Evolutionary conservation across 2,329 filamentous ascomycete species (phyloP).

Genomic region (Diaporthe amygdali): DNA sequence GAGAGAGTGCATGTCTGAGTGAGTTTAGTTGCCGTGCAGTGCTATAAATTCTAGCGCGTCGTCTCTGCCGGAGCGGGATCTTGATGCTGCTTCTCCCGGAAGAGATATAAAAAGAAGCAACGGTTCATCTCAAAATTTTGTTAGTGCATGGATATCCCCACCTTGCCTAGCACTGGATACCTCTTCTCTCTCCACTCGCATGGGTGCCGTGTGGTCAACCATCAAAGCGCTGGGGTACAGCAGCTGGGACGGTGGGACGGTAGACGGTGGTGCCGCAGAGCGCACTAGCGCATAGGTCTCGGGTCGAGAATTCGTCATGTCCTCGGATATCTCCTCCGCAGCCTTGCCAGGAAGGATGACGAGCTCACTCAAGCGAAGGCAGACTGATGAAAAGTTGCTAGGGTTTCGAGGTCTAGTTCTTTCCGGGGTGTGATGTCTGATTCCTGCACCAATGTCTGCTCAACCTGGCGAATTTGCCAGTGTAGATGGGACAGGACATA

Average conservation of each 20-base stretch:
- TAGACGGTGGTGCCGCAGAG: not conserved
- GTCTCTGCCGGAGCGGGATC: not conserved
- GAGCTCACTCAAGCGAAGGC: not conserved
- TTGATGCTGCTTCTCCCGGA: not conserved
- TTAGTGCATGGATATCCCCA: not conserved
- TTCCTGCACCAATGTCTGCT: not conserved
- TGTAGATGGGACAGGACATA: too few species aligned
- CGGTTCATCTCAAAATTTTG: conserved; percentile 6
- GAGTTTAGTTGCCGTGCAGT: too few species aligned
- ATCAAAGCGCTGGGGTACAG: not conserved
- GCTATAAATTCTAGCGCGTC: too few species aligned
- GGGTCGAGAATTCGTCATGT: not conserved
- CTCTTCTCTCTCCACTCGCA: not conserved
- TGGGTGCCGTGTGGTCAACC: not conserved
- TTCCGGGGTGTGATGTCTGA: not conserved
- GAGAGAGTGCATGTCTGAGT: too few species aligned
- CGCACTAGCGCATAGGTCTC: not conserved
- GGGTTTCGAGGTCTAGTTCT: not conserved
- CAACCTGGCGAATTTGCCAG: too few species aligned
- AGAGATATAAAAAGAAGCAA: conserved; percentile 11
- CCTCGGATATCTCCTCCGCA: not conserved
- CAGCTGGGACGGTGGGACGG: not conserved
- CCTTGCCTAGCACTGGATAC: not conserved
- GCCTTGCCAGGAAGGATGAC: not conserved
- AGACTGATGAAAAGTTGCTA: not conserved